Conservation (phyloP, 2,329 filamentous ascomycete species). For the Triangularia setosa region DNA sequence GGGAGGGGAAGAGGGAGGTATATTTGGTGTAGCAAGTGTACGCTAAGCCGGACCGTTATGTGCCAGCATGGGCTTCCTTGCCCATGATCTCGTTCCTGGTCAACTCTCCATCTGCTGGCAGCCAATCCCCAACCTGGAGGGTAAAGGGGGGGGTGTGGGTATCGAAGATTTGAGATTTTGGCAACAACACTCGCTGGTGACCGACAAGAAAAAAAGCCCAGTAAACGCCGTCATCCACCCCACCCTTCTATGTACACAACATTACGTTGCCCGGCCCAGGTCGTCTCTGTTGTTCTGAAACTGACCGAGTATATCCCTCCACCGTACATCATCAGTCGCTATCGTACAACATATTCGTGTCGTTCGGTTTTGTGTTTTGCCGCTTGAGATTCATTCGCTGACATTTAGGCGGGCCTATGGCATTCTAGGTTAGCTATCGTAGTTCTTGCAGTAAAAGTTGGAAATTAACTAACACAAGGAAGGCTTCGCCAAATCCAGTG, state of each 20-base stretch:
- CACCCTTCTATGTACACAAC: neutral
- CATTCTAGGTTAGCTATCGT: neutral
- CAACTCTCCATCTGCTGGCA: neutral
- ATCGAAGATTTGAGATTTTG: neutral
- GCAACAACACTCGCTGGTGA: neutral
- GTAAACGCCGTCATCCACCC: neutral
- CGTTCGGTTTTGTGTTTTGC: neutral
- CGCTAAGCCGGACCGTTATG: no score
- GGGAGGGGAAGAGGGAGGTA: neutral
- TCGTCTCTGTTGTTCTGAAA: neutral
- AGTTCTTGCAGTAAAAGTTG: neutral
- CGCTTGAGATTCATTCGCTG: neutral
- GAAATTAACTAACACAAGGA: constrained; percentile 1
- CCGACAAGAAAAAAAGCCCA: neutral
- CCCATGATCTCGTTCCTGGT: neutral
- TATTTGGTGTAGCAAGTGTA: neutral
- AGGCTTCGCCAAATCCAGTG: constrained; percentile 5
- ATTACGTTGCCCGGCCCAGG: neutral
- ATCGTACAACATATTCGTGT: neutral
- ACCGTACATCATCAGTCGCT: neutral
- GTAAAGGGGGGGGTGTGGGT: neutral
- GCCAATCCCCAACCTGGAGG: neutral
- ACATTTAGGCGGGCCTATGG: neutral
- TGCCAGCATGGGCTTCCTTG: neutral
- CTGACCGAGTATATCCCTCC: neutral